Percentiles rank a stretch among this genome's conserved stretches.
These are phyloP conservation scores for Pythium guiyangense DNA, from an alignment of 352 stramenopile genomes.

Conservation along the genomic window DNA sequence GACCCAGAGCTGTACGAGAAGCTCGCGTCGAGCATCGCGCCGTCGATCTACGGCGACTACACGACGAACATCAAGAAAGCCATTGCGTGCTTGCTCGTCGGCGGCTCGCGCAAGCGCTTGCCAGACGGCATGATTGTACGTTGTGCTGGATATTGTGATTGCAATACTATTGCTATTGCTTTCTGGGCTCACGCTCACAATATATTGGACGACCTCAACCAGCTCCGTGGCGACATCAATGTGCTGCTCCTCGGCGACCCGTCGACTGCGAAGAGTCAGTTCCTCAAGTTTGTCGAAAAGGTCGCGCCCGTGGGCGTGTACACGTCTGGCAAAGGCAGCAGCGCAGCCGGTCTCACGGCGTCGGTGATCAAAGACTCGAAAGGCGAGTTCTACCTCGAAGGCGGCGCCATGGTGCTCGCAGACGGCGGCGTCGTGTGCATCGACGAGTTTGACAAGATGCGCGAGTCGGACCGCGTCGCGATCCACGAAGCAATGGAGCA, in stretches of 20 bases:
- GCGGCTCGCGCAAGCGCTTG: conserved; percentile 94
- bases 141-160: no score
- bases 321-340: conserved; percentile 77
- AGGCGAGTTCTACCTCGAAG: conserved; percentile 92
- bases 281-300: conserved; percentile 96
- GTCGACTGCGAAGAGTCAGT: conserved; percentile 98
- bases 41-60: conserved; percentile 97
- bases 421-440: conserved; percentile 99
- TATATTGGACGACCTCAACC: conserved; percentile 17
- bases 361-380: conserved; percentile 97
- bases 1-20: conserved; percentile 91
- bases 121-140: conserved; percentile 95
- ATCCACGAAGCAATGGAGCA: conserved; percentile 99
- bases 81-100: conserved; percentile 77
- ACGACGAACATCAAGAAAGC: conserved; percentile 98
- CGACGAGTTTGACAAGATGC: conserved; percentile 99
- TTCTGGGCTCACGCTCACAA: no score
- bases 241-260: conserved; percentile 97
- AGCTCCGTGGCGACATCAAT: conserved; percentile 99
- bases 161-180: no score
- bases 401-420: conserved; percentile 98
- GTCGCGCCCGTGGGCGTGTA: conserved; percentile 93
- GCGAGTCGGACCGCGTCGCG: conserved; percentile 96
- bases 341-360: conserved; percentile 96
- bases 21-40: conserved; percentile 93